Percentiles rank a stretch among this genome's conserved stretches.
phyloP scores from a whole-genome alignment of 108 stramenopile genomes.

The Pinguiococcus pyrenoidosus region DNA sequence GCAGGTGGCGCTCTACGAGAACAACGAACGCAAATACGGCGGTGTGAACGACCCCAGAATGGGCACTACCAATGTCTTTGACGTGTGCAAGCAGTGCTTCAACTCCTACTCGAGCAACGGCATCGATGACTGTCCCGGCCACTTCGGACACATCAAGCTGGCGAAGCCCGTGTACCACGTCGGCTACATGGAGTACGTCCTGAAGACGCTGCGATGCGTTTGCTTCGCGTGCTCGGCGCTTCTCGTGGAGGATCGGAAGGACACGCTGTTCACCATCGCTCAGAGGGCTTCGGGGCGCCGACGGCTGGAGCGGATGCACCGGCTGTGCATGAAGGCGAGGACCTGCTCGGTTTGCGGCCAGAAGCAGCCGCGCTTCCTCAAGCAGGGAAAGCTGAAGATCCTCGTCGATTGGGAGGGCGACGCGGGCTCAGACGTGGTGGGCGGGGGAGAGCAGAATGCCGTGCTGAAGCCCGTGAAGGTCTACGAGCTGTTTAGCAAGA shows the following conservation, averaged over 20 bases:
- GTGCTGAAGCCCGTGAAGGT: too few species aligned
- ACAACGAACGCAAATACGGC: constrained; percentile 79
- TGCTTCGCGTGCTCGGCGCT: constrained; percentile 82
- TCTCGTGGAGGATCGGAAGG: constrained; percentile 41
- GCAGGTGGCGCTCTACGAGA: constrained; percentile 2
- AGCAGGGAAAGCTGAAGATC: too few species aligned
- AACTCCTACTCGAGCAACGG: constrained; percentile 37
- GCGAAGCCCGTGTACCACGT: constrained; percentile 90
- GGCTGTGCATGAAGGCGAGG: constrained; percentile 48
- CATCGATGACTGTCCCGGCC: constrained; percentile 73
- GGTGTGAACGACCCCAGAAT: constrained; percentile 93
- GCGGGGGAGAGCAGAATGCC: too few species aligned
- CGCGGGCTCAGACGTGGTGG: too few species aligned
- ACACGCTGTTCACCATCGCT: constrained; percentile 62
- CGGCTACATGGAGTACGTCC: constrained; percentile 72
- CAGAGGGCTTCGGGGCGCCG: constrained; percentile 43
- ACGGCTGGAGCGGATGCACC: constrained; percentile 71
- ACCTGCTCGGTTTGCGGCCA: too few species aligned
- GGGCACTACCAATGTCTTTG: constrained; percentile 54
- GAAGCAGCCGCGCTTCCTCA: too few species aligned
- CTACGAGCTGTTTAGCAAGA: constrained; percentile 76
- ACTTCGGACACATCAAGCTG: constrained; percentile 95
- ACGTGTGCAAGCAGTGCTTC: constrained; percentile 23
- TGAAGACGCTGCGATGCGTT: constrained; percentile 80
- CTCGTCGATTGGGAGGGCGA: too few species aligned